phyloP scores from a whole-genome alignment of 257 asterid species.

The Perilla frutescens region DNA sequence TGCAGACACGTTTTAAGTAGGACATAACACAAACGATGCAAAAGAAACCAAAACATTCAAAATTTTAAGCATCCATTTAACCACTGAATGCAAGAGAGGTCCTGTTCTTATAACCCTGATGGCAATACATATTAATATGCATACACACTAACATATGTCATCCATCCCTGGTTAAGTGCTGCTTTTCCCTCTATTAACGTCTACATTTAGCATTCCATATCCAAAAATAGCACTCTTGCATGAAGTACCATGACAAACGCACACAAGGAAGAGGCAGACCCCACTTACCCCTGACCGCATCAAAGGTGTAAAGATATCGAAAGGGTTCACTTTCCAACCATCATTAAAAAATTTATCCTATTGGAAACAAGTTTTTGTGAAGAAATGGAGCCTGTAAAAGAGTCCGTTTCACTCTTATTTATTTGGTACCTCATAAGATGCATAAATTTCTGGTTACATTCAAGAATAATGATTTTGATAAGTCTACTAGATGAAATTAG shows the following conservation, averaged over 20 bases:
- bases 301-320: too few relatives aligned
- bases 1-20: conserved; percentile 35
- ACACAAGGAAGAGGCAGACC: too few relatives aligned
- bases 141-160: not conserved
- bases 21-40: conserved; percentile 6
- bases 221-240: conserved; percentile 5
- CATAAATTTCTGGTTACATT: not conserved
- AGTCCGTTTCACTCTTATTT: not conserved
- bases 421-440: conserved; percentile 5
- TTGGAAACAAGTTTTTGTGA: not conserved
- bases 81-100: too few relatives aligned
- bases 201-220: conserved; percentile 2
- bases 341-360: not conserved
- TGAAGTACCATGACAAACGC: conserved; percentile 15
- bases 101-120: not conserved
- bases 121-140: conserved; percentile 22
- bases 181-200: not conserved
- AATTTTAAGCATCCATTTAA: conserved; percentile 2
- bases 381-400: not conserved
- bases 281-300: too few relatives aligned
- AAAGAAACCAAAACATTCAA: conserved; percentile 20
- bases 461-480: not conserved
- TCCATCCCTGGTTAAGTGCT: not conserved
- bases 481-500: not conserved
- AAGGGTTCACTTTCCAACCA: not conserved